A percentile compares a stretch with the other conserved stretches of the same genome.
Conservation (phyloP, 1,284 basidiomycete genomes). For the Microbotryum lychnidis-dioicae region DNA sequence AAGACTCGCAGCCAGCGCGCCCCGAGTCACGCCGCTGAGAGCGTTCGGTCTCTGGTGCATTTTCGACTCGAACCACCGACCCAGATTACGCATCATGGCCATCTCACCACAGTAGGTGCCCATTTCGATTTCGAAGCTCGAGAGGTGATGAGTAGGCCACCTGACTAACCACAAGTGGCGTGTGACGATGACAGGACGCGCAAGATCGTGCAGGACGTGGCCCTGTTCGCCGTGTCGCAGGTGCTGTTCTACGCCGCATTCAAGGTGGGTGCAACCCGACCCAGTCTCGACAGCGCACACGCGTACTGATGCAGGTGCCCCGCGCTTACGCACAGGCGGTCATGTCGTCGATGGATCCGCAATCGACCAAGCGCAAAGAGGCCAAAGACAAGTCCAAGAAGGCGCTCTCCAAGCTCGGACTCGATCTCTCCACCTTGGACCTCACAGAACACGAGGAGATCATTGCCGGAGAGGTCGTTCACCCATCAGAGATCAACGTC, state of each 20-base stretch:
- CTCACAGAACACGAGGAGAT: conserved; percentile 74
- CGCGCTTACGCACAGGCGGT: conserved; percentile 29
- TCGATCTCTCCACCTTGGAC: conserved; percentile 54
- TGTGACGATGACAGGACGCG: conserved; percentile 37
- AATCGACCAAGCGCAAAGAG: conserved; percentile 53
- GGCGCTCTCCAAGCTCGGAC: conserved; percentile 60
- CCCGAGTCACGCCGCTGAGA: too few relatives aligned
- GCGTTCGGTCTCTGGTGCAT: too few relatives aligned
- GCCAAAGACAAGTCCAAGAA: conserved; percentile 56
- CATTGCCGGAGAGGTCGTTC: conserved; percentile 74
- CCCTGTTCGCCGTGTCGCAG: conserved; percentile 34
- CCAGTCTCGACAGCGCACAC: background rate
- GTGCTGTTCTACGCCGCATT: conserved; percentile 43
- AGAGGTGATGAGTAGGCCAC: too few relatives aligned
- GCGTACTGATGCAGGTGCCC: too few relatives aligned
- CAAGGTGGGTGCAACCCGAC: conserved; percentile 29
- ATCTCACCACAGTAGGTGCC: too few relatives aligned
- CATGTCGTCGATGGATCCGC: conserved; percentile 40
- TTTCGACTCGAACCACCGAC: too few relatives aligned
- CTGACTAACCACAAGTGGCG: too few relatives aligned
- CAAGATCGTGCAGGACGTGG: conserved; percentile 32
- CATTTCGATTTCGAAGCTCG: too few relatives aligned
- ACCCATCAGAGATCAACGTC: conserved; percentile 71
- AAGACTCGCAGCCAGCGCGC: too few relatives aligned
- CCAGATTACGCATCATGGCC: too few relatives aligned